Base-by-base conservation (phyloP, 2,329 filamentous ascomycete species). In the Fusarium protoensiforme region DNA sequence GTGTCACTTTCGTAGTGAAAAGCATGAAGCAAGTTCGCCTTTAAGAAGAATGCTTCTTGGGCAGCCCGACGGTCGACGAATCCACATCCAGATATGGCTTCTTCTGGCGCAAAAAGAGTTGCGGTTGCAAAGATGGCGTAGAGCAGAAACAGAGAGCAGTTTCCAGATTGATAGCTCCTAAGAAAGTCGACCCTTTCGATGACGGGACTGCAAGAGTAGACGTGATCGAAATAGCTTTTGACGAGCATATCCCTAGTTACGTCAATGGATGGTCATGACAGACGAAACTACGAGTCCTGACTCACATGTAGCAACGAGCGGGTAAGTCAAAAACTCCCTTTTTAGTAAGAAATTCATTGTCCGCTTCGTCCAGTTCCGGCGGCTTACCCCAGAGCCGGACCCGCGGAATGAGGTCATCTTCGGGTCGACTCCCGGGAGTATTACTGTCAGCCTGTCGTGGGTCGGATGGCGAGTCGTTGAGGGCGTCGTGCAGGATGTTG, bases 311-410 rank as follows among this genome's bases (percentile, higher is more conserved):
- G 9, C 33, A 61, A 0, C 38, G 18, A 13, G 64, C 60, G 7
- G 74, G 74, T 1, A 76, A 54, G 0, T 74, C 62, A 7, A 74
- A 76, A 0, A 76, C 73, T 5, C 63, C 68, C 16, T 76, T 76
- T 27, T 62, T 71, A 1, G 54, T 16, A 27, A 76, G 71, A 27
- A 68, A 76, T 22, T 74, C 73, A 5, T 68, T 67, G 4, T 76
- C 68, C 8, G 43, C n/a, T 0, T 62, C 39, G 0, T 76, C 74
- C 0, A 72, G 35, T 10, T 65, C 66, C 1, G 53, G 41, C 2
- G 54, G 61, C 0, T 56, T 60, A 2, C 69, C 61, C 72, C 67
- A 75, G 2, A 35, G 61, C 18, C 46, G 70, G 29, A 59, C 53
- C 6, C 36, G 63, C 11, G n/a, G 61, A 4, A 59, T 58, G 13